Evolutionary conservation across 225 moss, liverwort and hornwort species (phyloP).

Genomic region (Sphagnum contortum): DNA sequence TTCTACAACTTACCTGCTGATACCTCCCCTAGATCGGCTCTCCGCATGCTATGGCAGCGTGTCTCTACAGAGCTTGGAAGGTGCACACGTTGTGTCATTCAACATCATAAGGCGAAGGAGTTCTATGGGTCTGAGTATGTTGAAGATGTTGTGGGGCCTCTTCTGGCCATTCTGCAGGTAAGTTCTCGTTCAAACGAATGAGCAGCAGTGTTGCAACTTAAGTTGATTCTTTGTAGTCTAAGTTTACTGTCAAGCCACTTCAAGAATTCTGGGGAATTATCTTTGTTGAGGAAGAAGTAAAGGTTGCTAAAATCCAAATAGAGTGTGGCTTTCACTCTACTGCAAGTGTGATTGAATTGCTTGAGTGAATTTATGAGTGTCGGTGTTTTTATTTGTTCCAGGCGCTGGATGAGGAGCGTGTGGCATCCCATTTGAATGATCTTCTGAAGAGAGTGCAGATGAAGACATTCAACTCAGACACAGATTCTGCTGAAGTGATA

Average conservation of each 20-base stretch:
- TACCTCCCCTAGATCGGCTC: conserved; percentile 33
- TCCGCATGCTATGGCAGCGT: conserved; percentile 77
- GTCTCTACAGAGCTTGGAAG: conserved; percentile 67
- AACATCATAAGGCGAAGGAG: conserved; percentile 80
- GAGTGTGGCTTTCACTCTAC: no score
- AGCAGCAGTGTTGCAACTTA: no score
- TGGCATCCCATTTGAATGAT: conserved; percentile 56
- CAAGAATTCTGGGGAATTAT: no score
- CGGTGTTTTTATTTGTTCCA: conserved; percentile 5
- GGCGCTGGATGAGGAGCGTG: conserved; percentile 80
- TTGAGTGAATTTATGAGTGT: no score
- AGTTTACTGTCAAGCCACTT: no score
- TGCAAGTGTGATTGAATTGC: no score
- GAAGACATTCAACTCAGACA: conserved; percentile 47
- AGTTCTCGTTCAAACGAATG: no score
- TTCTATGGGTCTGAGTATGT: conserved; percentile 59
- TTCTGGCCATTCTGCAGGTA: conserved; percentile 59
- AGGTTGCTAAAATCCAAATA: no score
- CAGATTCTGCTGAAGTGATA: conserved; percentile 52
- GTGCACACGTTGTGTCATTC: conserved; percentile 76
- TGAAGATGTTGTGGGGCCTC: conserved; percentile 68
- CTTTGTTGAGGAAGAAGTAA: no score
- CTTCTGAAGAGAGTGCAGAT: conserved; percentile 51
- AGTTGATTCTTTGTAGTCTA: no score
- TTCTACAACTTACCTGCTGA: conserved; percentile 57